phyloP scores from a whole-genome alignment of 192 early-diverging fungal species.

The Coemansia sp. region DNA sequence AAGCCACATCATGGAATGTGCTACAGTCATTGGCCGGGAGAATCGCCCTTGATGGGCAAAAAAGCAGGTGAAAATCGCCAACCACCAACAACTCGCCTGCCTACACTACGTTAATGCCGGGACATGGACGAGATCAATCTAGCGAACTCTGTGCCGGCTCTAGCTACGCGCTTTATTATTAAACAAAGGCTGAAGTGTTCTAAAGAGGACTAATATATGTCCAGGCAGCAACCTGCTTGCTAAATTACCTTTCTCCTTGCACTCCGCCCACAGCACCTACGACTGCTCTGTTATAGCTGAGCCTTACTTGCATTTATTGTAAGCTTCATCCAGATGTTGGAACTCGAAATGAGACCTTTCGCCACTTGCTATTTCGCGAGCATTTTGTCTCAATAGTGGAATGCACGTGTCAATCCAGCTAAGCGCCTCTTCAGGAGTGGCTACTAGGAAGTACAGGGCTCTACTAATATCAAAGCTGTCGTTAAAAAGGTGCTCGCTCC shows the following conservation, averaged over 20 bases:
- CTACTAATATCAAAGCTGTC: not conserved
- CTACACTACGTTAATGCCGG: too few species aligned
- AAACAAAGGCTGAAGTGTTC: too few species aligned
- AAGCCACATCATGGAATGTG: too few species aligned
- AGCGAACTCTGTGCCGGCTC: too few species aligned
- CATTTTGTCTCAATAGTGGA: not conserved
- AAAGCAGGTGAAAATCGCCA: too few species aligned
- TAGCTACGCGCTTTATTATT: too few species aligned
- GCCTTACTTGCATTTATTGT: not conserved
- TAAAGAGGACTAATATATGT: too few species aligned
- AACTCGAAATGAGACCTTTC: not conserved
- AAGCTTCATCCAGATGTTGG: not conserved
- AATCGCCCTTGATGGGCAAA: too few species aligned
- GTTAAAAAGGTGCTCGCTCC: too few species aligned
- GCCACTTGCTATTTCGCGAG: not conserved
- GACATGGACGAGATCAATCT: too few species aligned
- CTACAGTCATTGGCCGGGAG: too few species aligned
- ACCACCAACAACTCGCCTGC: too few species aligned
- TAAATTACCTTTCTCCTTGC: not conserved
- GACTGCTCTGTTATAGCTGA: not conserved
- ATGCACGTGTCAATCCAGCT: not conserved
- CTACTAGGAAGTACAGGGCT: not conserved
- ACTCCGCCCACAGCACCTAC: not conserved
- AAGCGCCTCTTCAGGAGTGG: not conserved
- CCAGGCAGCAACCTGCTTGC: not conserved